These are phyloP conservation scores for Rhododendron williamsianum DNA, from an alignment of 148 eudicot genomes.

Conservation along the genomic window DNA sequence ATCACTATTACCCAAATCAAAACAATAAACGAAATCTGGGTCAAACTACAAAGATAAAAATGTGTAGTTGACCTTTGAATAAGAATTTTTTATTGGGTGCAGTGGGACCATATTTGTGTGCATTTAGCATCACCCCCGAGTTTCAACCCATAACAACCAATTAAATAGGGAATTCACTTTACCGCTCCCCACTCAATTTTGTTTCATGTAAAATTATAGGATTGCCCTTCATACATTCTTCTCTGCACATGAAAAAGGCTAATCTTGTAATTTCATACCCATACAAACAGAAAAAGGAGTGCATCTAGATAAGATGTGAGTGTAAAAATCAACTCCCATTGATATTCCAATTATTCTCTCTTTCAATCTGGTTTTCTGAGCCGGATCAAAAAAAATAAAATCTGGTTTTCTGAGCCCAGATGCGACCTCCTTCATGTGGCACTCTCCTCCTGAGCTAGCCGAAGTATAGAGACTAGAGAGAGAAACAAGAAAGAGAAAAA, in stretches of 20 bases:
- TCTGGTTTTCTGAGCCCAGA: background rate
- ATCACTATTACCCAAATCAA: background rate
- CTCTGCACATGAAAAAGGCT: background rate
- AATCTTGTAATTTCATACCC: too few species aligned
- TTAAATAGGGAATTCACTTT: background rate
- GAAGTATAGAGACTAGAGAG: background rate
- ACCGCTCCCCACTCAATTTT: too few species aligned
- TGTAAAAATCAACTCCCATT: background rate
- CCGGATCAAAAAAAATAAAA: too few species aligned
- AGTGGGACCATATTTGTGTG: background rate
- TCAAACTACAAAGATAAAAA: background rate
- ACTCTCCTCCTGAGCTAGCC: background rate
- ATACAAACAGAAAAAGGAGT: too few species aligned
- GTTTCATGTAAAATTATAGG: too few species aligned
- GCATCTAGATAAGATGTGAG: too few species aligned
- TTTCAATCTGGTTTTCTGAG: background rate
- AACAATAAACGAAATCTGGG: background rate
- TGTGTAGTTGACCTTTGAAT: background rate
- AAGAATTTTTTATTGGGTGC: background rate
- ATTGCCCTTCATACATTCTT: background rate
- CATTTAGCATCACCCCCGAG: background rate
- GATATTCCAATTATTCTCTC: background rate
- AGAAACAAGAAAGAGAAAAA: background rate
- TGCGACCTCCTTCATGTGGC: background rate
- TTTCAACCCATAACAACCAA: background rate